Evolutionary conservation across 2,329 filamentous ascomycete genomes (phyloP), one percentile per base, ranked within the genome.

Genomic region (Aciculosporium take): DNA sequence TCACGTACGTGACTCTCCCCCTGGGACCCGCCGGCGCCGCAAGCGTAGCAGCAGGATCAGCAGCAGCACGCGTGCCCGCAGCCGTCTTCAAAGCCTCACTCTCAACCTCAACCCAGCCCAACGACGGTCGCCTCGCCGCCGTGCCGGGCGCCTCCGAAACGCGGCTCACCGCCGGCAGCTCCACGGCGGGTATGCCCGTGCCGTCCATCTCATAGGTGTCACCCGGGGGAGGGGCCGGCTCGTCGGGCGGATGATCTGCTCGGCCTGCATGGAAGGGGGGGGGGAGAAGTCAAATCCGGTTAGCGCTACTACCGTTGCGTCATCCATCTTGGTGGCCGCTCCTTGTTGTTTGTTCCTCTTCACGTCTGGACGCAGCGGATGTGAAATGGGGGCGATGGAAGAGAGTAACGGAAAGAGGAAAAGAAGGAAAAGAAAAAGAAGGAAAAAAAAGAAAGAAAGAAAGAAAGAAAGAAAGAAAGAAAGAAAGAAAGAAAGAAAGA

Each of bases 171-270:
- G 54, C 56, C 9, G 61, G 58, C 25, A 63, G 51, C 46, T 63
- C 60, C 12, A 55, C 49, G 10, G 58, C 56, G 20, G 51, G 49
- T 8, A 49, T 47, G 23, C 49, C 53, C 7, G 55, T 55, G 20
- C 52, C 60, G 42, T 63, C 61, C 60, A 64, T 62, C 45, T 64
- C 61, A 43, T 58, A 61, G n/a, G 56, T 49, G 41, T 51, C 51
- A 43, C 47, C 52, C 13, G 43, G 45, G 7, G 57, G 54, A 12
- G 44, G 51, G 38, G 50, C 46, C 24, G 49, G 50, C 40, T 57
- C 49, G n/a, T 50, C 46, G 18, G 50, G 48, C 40, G n/a, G n/a
- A n/a, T 49, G 53, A 49, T 63, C 60, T 31, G 43, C 53, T 39
- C 60, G 56, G 1, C 61, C 61, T 64, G 43, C 6, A 15, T n/a